A percentile compares a stretch with the other conserved stretches of the same genome.
Evolutionary conservation across 1,284 basidiomycete species (phyloP).

Genomic region (Paramarasmius palmivorus): DNA sequence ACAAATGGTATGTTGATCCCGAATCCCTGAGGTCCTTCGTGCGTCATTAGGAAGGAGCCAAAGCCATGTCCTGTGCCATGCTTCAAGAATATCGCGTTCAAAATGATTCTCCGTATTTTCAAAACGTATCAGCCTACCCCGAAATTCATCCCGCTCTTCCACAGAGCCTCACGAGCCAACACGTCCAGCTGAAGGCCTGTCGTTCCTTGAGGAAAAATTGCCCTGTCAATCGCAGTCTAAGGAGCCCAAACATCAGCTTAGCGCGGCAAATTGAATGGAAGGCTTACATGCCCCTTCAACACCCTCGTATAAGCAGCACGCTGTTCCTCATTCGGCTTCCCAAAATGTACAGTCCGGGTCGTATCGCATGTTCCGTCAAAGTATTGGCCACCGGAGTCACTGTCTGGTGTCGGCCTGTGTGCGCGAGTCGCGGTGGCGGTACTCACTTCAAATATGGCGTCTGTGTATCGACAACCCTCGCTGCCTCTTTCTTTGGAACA

Average conservation of each 20-base stretch:
- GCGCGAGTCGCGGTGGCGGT: neutral
- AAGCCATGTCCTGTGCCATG: constrained; percentile 85
- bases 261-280: too few species aligned
- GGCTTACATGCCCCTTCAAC: constrained; percentile 91
- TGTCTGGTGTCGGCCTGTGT: constrained; percentile 30
- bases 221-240: constrained; percentile 87
- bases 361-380: constrained; percentile 92
- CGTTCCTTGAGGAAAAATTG: constrained; percentile 86
- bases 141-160: constrained; percentile 88
- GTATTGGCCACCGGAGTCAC: constrained; percentile 90
- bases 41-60: constrained; percentile 78
- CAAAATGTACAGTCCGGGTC: constrained; percentile 89
- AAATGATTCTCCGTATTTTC: constrained; percentile 17
- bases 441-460: constrained; percentile 88
- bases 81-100: constrained; percentile 36
- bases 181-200: constrained; percentile 81
- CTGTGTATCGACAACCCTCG: constrained; percentile 72
- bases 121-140: constrained; percentile 45
- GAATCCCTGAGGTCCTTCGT: constrained; percentile 77
- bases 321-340: constrained; percentile 76
- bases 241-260: neutral
- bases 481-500: constrained; percentile 72
- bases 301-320: constrained; percentile 92
- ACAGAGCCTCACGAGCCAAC: constrained; percentile 81
- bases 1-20: constrained; percentile 64